Conservation (phyloP, 2,329 filamentous ascomycete genomes). For the Colletotrichum cuscutae region DNA sequence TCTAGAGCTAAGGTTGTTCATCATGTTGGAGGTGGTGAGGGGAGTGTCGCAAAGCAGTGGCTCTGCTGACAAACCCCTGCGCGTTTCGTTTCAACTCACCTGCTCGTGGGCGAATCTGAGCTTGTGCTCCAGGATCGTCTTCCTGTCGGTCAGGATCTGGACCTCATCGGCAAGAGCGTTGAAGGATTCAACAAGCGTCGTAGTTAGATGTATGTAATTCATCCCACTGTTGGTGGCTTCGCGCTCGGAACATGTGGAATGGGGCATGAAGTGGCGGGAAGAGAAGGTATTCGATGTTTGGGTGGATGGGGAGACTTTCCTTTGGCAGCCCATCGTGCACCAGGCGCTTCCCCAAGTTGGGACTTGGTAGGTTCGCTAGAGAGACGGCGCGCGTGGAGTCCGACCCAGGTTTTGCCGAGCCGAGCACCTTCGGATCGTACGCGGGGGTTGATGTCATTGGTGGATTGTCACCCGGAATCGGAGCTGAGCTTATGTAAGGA, state of each 20-base stretch:
- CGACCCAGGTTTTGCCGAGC: constrained; percentile 33
- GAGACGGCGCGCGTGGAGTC: constrained; percentile 16
- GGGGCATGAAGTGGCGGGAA: constrained; percentile 29
- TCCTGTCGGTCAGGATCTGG: constrained; percentile 70
- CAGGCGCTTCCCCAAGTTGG: constrained; percentile 25
- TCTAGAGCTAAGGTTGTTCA: constrained; percentile 81
- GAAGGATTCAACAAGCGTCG: constrained; percentile 72
- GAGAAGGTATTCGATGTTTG: constrained; percentile 24
- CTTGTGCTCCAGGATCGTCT: constrained; percentile 74
- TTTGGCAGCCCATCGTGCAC: constrained; percentile 30
- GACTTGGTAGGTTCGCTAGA: constrained; percentile 8
- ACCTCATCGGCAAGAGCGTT: constrained; percentile 73
- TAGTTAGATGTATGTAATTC: constrained; percentile 57
- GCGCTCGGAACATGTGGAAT: constrained; percentile 31
- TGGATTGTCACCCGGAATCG: constrained; percentile 10
- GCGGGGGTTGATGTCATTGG: constrained; percentile 33
- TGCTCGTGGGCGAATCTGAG: constrained; percentile 74
- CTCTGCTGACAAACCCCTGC: constrained; percentile 33
- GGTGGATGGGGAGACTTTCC: constrained; percentile 30
- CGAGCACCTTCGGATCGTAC: constrained; percentile 22
- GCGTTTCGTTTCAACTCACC: constrained; percentile 54
- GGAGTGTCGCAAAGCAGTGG: constrained; percentile 17
- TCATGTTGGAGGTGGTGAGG: constrained; percentile 46
- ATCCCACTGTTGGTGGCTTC: constrained; percentile 47
- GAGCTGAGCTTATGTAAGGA: constrained; percentile 25